phyloP scores from a whole-genome alignment of 441 rosid species.

The Theobroma grandiflorum region DNA sequence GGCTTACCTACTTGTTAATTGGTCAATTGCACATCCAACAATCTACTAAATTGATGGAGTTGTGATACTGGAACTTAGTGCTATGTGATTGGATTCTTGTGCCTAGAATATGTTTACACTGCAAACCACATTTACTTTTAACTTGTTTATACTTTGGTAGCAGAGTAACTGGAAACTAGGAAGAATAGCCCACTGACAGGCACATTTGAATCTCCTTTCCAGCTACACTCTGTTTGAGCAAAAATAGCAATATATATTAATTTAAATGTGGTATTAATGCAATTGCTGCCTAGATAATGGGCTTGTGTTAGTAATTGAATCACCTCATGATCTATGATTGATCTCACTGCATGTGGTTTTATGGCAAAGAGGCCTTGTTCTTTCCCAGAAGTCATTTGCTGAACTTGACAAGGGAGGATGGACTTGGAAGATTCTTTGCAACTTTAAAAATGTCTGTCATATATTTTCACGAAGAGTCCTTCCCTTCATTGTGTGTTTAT shows the following conservation, averaged over 20 bases:
- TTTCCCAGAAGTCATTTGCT: neutral
- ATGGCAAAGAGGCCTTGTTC: constrained; percentile 2
- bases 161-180: neutral
- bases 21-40: neutral
- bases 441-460: neutral
- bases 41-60: neutral
- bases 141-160: neutral
- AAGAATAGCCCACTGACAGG: constrained; percentile 14
- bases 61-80: neutral
- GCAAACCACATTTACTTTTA: neutral
- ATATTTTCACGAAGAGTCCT: neutral
- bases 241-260: neutral
- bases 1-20: neutral
- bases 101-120: neutral
- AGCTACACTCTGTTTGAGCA: neutral
- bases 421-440: neutral
- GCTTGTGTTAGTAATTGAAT: neutral
- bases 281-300: neutral
- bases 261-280: neutral
- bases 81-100: neutral
- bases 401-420: constrained; percentile 2
- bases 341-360: constrained; percentile 7
- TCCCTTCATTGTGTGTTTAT: neutral
- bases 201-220: constrained; percentile 2
- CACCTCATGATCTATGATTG: neutral